These are phyloP conservation scores for Prunus salicina DNA, from an alignment of 306 rosid species.

Conservation along the genomic window DNA sequence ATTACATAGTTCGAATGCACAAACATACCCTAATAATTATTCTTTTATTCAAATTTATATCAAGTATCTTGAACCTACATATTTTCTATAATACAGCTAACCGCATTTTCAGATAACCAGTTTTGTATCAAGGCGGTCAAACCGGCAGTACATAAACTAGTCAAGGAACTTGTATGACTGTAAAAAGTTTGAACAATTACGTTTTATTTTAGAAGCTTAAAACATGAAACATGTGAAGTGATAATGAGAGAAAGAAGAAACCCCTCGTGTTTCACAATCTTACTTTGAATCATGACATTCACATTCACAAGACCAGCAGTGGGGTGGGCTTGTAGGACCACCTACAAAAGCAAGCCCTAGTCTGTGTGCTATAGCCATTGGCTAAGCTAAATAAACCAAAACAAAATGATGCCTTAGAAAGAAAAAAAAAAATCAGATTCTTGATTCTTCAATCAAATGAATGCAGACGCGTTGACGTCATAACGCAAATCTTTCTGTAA, in stretches of 20 bases:
- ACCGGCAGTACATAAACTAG: too few relatives aligned
- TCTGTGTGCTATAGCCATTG: neutral
- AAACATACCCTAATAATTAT: too few relatives aligned
- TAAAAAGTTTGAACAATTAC: too few relatives aligned
- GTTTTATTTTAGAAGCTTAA: too few relatives aligned
- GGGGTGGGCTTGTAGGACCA: neutral
- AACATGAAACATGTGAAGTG: too few relatives aligned
- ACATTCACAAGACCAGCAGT: neutral
- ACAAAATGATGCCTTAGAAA: neutral
- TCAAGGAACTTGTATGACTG: too few relatives aligned
- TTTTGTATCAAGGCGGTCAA: too few relatives aligned
- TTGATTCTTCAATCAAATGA: neutral
- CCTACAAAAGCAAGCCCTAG: neutral
- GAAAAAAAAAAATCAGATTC: neutral
- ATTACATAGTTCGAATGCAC: too few relatives aligned
- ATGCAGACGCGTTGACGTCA: neutral
- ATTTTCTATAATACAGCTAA: too few relatives aligned
- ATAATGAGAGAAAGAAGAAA: neutral
- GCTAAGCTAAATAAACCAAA: neutral
- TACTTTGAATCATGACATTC: neutral
- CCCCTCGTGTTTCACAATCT: slow-evolving; percentile 3
- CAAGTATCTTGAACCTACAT: too few relatives aligned
- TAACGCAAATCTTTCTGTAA: neutral
- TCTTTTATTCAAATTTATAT: too few relatives aligned
- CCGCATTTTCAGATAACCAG: too few relatives aligned